Base-by-base conservation (phyloP, 1,284 basidiomycete species). In the Limonomyces culmigenus region DNA sequence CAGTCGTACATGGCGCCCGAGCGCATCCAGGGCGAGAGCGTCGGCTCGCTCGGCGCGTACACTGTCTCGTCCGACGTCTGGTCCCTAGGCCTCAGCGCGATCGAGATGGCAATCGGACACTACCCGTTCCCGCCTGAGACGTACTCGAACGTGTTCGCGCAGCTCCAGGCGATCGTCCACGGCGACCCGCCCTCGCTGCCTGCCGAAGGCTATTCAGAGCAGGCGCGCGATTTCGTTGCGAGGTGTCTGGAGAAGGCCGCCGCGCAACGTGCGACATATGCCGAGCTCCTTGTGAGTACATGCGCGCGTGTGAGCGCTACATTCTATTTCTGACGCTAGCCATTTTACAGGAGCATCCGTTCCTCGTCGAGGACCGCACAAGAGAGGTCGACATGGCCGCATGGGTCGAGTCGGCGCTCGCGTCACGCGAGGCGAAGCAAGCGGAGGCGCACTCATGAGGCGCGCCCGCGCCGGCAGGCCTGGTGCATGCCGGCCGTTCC, bases 1-100 rank as follows among this genome's bases (percentile, higher is more conserved):
- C 95, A 98, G 56, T 85, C 77, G 43, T 98, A 98, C 59, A 98
- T 98, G 92, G 93, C 93, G 75, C 93, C 92, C 25, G 92, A 97
- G 53, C 76, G 93, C 19, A 97, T 98, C 55, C 83, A 89, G 53
- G 89, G 89, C 42, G 91, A 95, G 56, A 87, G 84, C 3, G 79
- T 80, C 50, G 84, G 83, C 51, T 77, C 84, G 42, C 58, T 81
- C 19, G 75, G 79, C 19, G 92, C 89, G 2, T 98, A 98, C 57
- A 93, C 89, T 6, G 91, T 97, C 32, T 86, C 91, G 2, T 95
- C 91, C 3, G 93, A 98, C 50, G 86, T 98, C 4, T 98, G 93
- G 93, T 95, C 91, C 8, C 73, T 98, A n/a, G 93, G 93, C 3
- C 65, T 98, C 23, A 83, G 85, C 3, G 81, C 97, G 54, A 88